Conservation (phyloP, 768 basidiomycete genomes). For the Collybia nuda region DNA sequence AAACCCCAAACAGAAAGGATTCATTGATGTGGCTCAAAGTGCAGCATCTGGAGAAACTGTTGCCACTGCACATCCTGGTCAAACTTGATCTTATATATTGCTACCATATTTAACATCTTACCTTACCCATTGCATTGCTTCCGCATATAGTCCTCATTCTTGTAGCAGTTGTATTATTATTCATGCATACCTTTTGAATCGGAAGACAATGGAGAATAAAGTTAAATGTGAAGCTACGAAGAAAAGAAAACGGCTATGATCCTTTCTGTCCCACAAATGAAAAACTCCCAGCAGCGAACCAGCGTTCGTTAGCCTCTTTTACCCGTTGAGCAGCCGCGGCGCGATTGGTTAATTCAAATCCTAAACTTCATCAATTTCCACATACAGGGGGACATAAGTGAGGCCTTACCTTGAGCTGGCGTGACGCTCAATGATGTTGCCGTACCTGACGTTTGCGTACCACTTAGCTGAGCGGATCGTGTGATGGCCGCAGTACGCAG, state of each 20-base stretch:
- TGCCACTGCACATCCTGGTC: slow-evolving; percentile 48
- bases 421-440: slow-evolving; percentile 93
- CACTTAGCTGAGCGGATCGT: slow-evolving; percentile 59
- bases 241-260: slow-evolving; percentile 12
- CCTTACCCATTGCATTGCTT: slow-evolving; percentile 11
- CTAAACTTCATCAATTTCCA: slow-evolving; percentile 34
- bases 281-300: slow-evolving; percentile 89
- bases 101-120: slow-evolving; percentile 8
- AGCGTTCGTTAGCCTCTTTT: slow-evolving; percentile 94
- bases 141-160: slow-evolving; percentile 13
- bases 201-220: slow-evolving; percentile 2
- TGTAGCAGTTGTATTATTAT: slow-evolving; percentile 30
- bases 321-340: slow-evolving; percentile 83
- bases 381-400: slow-evolving; percentile 1
- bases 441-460: slow-evolving; percentile 69
- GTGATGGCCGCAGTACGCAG: slow-evolving; percentile 84
- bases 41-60: slow-evolving; percentile 51
- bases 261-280: slow-evolving; percentile 69
- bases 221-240: background rate
- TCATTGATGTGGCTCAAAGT: slow-evolving; percentile 70
- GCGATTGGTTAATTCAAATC: slow-evolving; percentile 94
- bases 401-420: slow-evolving; percentile 80
- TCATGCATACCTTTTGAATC: slow-evolving; percentile 21
- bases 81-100: slow-evolving; percentile 20
- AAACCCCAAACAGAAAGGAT: slow-evolving; percentile 57